These are phyloP conservation scores for Cryoendolithus antarcticus DNA, from an alignment of 2,329 filamentous ascomycete species.

Conservation along the genomic window DNA sequence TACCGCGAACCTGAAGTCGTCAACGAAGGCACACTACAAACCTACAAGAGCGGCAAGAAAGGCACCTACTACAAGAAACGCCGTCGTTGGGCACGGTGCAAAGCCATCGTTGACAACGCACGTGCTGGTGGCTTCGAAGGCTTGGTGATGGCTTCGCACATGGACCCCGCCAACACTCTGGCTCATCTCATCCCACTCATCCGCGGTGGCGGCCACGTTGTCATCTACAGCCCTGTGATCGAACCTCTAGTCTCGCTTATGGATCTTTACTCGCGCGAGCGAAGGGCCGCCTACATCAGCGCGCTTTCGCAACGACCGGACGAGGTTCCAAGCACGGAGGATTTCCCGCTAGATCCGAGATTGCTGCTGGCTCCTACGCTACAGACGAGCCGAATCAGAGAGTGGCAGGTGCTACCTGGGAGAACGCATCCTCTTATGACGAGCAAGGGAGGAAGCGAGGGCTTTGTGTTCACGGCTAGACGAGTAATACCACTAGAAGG, in stretches of 20 bases:
- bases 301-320: slow-evolving; percentile 20
- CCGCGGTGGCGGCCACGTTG: slow-evolving; percentile 68
- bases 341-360: slow-evolving; percentile 81
- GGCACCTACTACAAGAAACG: slow-evolving; percentile 83
- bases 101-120: slow-evolving; percentile 60
- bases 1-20: slow-evolving; percentile 57
- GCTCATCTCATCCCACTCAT: slow-evolving; percentile 67
- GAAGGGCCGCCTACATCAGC: slow-evolving; percentile 62
- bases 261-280: slow-evolving; percentile 72
- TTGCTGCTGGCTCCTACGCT: slow-evolving; percentile 66
- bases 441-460: slow-evolving; percentile 71
- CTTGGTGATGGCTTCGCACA: slow-evolving; percentile 66
- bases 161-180: slow-evolving; percentile 69
- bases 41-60: slow-evolving; percentile 70
- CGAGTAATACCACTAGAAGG: slow-evolving; percentile 69
- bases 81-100: slow-evolving; percentile 63
- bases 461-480: slow-evolving; percentile 77
- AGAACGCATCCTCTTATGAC: slow-evolving; percentile 94
- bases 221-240: slow-evolving; percentile 70
- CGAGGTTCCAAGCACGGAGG: slow-evolving; percentile 34
- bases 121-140: slow-evolving; percentile 69
- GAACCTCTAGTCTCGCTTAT: slow-evolving; percentile 67
- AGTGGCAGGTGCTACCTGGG: slow-evolving; percentile 85
- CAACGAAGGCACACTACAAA: slow-evolving; percentile 47
- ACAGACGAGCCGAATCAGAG: slow-evolving; percentile 65